Conservation (phyloP, 495 filamentous ascomycete genomes). For the Staphylotrichum tortipilum region DNA sequence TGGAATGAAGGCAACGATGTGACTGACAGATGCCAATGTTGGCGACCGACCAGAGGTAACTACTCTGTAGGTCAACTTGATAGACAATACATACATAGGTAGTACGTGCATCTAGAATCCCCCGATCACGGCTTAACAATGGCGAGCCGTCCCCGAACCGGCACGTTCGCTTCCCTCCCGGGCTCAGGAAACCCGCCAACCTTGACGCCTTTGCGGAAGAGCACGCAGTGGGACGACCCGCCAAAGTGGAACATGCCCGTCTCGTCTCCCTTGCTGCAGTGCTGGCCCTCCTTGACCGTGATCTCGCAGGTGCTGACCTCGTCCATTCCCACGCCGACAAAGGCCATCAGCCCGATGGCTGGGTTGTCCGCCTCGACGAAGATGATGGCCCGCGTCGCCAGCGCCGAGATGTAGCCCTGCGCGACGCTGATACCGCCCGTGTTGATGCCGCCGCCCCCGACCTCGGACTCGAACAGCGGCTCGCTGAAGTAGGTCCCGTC, state of each 20-base stretch:
- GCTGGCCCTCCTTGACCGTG: slow-evolving; percentile 51
- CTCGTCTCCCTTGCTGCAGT: slow-evolving; percentile 55
- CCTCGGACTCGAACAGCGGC: slow-evolving; percentile 43
- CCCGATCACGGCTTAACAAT: slow-evolving; percentile 12
- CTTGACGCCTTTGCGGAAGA: slow-evolving; percentile 44
- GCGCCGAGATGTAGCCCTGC: slow-evolving; percentile 52
- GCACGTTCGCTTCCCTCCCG: slow-evolving; percentile 45
- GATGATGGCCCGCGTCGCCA: slow-evolving; percentile 54
- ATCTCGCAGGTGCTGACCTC: slow-evolving; percentile 64
- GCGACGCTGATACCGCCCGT: slow-evolving; percentile 28
- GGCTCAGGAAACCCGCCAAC: slow-evolving; percentile 41
- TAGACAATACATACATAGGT: too few relatives aligned
- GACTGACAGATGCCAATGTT: too few relatives aligned
- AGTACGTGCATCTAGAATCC: too few relatives aligned
- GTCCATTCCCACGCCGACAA: slow-evolving; percentile 61
- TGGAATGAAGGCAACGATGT: too few relatives aligned
- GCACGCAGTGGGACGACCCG: slow-evolving; percentile 53
- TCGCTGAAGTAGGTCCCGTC: slow-evolving; percentile 65
- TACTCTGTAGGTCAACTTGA: too few relatives aligned
- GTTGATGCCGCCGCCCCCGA: slow-evolving; percentile 25
- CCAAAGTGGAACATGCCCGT: slow-evolving; percentile 71
- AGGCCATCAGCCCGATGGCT: slow-evolving; percentile 55
- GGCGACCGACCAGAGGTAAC: too few relatives aligned
- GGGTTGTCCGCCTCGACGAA: slow-evolving; percentile 62
- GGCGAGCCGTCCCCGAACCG: slow-evolving; percentile 40